These are phyloP conservation scores for Phylloporus sp. DNA, from an alignment of 1,284 basidiomycete species.

Conservation along the genomic window DNA sequence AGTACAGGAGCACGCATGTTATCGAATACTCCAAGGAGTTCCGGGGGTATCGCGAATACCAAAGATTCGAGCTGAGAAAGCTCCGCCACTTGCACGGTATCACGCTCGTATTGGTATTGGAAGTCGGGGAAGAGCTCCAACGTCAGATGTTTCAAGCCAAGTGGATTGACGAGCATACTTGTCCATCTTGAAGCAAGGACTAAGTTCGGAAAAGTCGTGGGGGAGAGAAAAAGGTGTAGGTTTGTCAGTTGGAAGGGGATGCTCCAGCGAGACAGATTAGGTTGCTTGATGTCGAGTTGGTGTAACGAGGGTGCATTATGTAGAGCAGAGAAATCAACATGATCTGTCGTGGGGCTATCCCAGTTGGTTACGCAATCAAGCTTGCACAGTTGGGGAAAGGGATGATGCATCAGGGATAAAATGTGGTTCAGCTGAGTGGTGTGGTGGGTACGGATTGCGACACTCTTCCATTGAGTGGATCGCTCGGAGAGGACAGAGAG, in stretches of 20 bases:
- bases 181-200: conserved; percentile 33
- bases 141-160: conserved; percentile 43
- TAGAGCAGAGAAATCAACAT: conserved; percentile 30
- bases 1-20: conserved; percentile 50
- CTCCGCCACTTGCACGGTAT: conserved; percentile 35
- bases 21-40: conserved; percentile 48
- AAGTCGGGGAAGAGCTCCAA: conserved; percentile 45
- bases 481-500: conserved; percentile 47
- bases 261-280: conserved; percentile 29
- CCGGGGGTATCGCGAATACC: conserved; percentile 45
- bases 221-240: conserved; percentile 24
- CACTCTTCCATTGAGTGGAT: conserved; percentile 48
- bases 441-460: conserved; percentile 45
- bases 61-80: conserved; percentile 47
- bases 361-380: conserved; percentile 26
- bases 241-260: conserved; percentile 26
- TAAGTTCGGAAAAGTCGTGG: conserved; percentile 1
- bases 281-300: conserved; percentile 28
- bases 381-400: conserved; percentile 36
- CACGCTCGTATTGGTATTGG: conserved; percentile 40
- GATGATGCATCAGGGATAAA: conserved; percentile 39
- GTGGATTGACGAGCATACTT: conserved; percentile 38
- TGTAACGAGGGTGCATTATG: conserved; percentile 23
- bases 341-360: conserved; percentile 18
- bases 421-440: conserved; percentile 45